phyloP scores from a whole-genome alignment of 164 flowering plant species.

The Vitis cinerea region DNA sequence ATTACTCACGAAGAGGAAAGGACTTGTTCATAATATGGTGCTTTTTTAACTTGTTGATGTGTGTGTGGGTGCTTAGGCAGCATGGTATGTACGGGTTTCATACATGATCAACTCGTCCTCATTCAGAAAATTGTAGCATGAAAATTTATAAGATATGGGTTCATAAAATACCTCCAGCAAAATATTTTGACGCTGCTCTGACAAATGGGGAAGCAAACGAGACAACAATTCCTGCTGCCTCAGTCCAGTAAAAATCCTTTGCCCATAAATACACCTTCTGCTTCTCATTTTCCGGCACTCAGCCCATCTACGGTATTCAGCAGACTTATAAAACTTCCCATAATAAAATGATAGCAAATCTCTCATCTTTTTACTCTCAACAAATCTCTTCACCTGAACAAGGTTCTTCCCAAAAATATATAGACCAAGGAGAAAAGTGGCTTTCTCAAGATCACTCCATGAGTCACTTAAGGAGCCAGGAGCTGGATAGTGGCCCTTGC shows the following conservation, averaged over 20 bases:
- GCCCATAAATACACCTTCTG: conserved; percentile 57
- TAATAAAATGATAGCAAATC: conserved; percentile 69
- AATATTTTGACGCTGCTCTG: conserved; percentile 44
- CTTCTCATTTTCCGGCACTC: conserved; percentile 59
- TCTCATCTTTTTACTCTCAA: conserved; percentile 63
- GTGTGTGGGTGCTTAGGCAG: not conserved
- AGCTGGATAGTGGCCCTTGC: conserved; percentile 22
- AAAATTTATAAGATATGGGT: not conserved
- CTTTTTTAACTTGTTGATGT: too few relatives aligned
- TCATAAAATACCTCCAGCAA: conserved; percentile 59
- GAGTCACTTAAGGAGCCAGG: conserved; percentile 43
- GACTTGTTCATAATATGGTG: too few relatives aligned
- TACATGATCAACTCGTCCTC: conserved; percentile 1
- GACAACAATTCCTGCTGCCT: conserved; percentile 80
- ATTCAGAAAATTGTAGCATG: not conserved
- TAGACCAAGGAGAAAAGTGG: conserved; percentile 74
- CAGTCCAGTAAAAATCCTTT: conserved; percentile 65
- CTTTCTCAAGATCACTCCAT: conserved; percentile 70
- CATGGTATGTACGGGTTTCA: not conserved
- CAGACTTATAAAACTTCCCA: conserved; percentile 72
- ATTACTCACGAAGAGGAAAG: too few relatives aligned
- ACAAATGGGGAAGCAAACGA: conserved; percentile 49
- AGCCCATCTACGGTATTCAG: conserved; percentile 59
- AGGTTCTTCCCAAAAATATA: conserved; percentile 89
- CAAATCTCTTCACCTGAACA: conserved; percentile 52